These are phyloP conservation scores for Thraustochytrium sp. DNA, from an alignment of 352 stramenopile genomes.

Conservation along the genomic window DNA sequence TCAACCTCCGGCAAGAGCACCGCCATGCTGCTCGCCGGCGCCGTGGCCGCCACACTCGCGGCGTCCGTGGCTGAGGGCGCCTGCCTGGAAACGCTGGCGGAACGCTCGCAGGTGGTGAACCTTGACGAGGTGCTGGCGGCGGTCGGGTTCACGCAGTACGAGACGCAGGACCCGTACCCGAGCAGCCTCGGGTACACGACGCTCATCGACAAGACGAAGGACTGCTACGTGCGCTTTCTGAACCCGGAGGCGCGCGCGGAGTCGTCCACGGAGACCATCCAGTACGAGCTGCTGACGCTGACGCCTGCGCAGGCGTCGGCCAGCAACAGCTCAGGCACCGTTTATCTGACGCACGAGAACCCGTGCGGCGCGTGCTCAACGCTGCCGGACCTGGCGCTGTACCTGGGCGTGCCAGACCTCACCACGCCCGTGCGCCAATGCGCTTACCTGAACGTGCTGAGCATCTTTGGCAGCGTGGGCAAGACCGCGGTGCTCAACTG, in stretches of 20 bases:
- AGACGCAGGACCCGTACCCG: conserved; percentile 30
- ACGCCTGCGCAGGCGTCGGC: not conserved
- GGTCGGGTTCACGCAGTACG: not conserved
- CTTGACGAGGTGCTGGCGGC: not conserved
- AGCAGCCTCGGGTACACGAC: not conserved
- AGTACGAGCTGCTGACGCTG: conserved; percentile 2
- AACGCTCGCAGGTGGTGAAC: too few species aligned
- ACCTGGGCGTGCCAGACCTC: conserved; percentile 24
- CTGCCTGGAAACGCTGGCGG: too few species aligned
- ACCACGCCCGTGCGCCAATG: conserved; percentile 14
- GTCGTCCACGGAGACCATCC: not conserved
- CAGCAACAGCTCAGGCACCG: not conserved
- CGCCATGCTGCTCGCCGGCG: too few species aligned
- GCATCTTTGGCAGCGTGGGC: not conserved
- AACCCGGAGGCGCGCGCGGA: not conserved
- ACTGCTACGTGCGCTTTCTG: conserved; percentile 36
- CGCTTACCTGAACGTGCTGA: not conserved
- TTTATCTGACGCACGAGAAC: conserved; percentile 31
- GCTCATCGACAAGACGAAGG: conserved; percentile 29
- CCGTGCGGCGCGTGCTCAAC: conserved; percentile 34
- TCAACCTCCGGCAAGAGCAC: too few species aligned
- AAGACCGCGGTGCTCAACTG: not conserved
- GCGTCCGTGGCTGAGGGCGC: too few species aligned
- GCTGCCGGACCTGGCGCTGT: conserved; percentile 30
- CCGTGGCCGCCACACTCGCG: too few species aligned